These are phyloP conservation scores for Paraphaeosphaeria minitans DNA, from an alignment of 2,329 filamentous ascomycete species.

Conservation along the genomic window DNA sequence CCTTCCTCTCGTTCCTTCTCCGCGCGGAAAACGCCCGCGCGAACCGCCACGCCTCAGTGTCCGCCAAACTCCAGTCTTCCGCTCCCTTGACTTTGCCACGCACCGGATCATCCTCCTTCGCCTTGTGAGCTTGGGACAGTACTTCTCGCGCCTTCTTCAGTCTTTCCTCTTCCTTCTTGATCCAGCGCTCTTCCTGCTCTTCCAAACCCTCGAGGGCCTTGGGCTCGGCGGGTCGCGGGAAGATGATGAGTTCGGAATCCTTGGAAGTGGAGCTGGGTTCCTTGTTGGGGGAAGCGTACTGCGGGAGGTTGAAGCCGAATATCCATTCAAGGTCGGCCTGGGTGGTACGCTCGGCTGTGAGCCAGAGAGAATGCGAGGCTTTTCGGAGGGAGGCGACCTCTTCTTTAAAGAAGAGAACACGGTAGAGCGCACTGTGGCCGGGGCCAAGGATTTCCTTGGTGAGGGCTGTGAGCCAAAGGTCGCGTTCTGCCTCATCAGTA, in stretches of 20 bases:
- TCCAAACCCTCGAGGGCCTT: slow-evolving; percentile 58
- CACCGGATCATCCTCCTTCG: slow-evolving; percentile 32
- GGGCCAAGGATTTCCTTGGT: slow-evolving; percentile 72
- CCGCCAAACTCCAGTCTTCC: slow-evolving; percentile 64
- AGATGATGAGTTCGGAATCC: slow-evolving; percentile 58
- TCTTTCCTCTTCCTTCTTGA: slow-evolving; percentile 61
- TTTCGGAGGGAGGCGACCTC: slow-evolving; percentile 70
- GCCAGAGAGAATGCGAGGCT: slow-evolving; percentile 73
- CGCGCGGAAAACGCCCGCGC: slow-evolving; percentile 70
- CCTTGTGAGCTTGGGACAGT: slow-evolving; percentile 38
- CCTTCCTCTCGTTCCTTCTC: slow-evolving; percentile 64
- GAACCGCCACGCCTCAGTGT: slow-evolving; percentile 80
- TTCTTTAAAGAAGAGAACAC: slow-evolving; percentile 79
- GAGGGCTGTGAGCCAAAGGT: slow-evolving; percentile 75
- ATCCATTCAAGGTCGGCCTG: slow-evolving; percentile 83
- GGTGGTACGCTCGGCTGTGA: slow-evolving; percentile 69
- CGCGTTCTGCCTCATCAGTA: slow-evolving; percentile 68
- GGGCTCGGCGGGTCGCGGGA: slow-evolving; percentile 51
- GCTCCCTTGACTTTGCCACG: slow-evolving; percentile 45
- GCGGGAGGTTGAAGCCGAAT: slow-evolving; percentile 82
- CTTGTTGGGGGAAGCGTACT: slow-evolving; percentile 57
- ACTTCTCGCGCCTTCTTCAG: slow-evolving; percentile 58
- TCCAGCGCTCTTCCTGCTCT: slow-evolving; percentile 58
- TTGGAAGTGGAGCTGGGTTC: slow-evolving; percentile 64
- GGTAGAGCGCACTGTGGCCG: slow-evolving; percentile 65